These are phyloP conservation scores for Barnettozyma botsteinii DNA, from an alignment of 805 yeast genomes.

Conservation along the genomic window DNA sequence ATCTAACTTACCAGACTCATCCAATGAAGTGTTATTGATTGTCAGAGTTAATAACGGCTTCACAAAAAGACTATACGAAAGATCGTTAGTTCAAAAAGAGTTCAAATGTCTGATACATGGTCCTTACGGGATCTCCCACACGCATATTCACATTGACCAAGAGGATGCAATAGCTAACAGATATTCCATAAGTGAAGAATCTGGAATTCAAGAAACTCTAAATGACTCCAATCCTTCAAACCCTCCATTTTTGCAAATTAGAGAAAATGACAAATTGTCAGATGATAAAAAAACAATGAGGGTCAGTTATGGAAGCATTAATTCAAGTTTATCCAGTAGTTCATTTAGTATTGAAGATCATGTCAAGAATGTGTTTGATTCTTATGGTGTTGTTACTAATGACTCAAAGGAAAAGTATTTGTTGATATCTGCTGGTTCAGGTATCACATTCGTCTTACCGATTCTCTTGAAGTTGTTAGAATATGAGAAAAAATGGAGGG, in stretches of 20 bases:
- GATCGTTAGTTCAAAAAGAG: background rate
- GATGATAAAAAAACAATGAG: background rate
- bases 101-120: slow-evolving; percentile 24
- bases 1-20: slow-evolving; percentile 13
- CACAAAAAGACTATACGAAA: slow-evolving; percentile 17
- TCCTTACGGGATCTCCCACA: slow-evolving; percentile 23
- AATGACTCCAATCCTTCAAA: background rate
- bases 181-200: slow-evolving; percentile 1
- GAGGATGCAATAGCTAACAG: background rate
- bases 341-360: background rate
- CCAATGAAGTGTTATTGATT: slow-evolving; percentile 8
- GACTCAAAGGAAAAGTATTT: background rate
- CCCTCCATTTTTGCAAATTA: background rate
- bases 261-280: background rate
- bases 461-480: slow-evolving; percentile 13
- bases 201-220: slow-evolving; percentile 1
- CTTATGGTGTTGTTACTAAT: background rate
- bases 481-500: slow-evolving; percentile 7
- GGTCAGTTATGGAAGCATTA: slow-evolving; percentile 6
- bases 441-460: slow-evolving; percentile 10
- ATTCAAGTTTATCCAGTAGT: background rate
- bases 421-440: slow-evolving; percentile 10
- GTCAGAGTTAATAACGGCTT: slow-evolving; percentile 22
- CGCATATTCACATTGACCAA: slow-evolving; percentile 7
- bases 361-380: too few relatives aligned